Conservation (phyloP, 805 yeast genomes). For the Soucietia sequanensis region DNA sequence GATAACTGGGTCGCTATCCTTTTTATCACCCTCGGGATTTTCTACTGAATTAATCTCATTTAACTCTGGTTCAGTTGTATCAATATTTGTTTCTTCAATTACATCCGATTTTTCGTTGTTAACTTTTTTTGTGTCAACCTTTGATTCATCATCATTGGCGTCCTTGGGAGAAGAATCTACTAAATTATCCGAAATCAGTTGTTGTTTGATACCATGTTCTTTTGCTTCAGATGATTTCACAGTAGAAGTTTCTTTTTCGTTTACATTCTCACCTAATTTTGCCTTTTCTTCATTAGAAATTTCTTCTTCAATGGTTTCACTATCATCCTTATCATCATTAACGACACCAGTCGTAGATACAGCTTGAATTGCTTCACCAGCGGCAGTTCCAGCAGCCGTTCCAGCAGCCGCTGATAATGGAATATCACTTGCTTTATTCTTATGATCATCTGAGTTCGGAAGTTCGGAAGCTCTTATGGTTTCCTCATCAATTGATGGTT, state of each 20-base stretch:
- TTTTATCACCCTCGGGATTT: neutral
- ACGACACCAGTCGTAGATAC: slow-evolving; percentile 1
- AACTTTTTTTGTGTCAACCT: slow-evolving; percentile 4
- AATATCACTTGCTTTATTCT: no score
- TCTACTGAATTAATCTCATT: slow-evolving; percentile 1
- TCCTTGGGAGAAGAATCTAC: no score
- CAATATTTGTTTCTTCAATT: slow-evolving; percentile 1
- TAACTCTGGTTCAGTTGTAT: slow-evolving; percentile 2
- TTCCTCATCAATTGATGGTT: no score
- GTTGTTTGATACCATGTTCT: neutral
- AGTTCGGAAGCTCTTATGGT: no score
- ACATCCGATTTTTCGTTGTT: slow-evolving; percentile 2
- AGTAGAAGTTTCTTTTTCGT: neutral
- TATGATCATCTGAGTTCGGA: no score
- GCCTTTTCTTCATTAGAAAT: neutral
- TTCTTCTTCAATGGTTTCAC: neutral
- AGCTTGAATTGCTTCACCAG: neutral
- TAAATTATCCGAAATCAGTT: slow-evolving; percentile 1
- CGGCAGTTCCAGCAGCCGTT: neutral
- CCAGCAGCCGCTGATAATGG: neutral
- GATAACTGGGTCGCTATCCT: neutral
- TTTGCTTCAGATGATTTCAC: neutral
- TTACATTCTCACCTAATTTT: neutral
- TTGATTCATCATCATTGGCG: no score
- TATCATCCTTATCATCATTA: slow-evolving; percentile 1